A percentile compares a stretch with the other conserved stretches of the same genome.
Evolutionary conservation across 2,329 filamentous ascomycete species (phyloP).

Genomic region (Fusarium chuoi): DNA sequence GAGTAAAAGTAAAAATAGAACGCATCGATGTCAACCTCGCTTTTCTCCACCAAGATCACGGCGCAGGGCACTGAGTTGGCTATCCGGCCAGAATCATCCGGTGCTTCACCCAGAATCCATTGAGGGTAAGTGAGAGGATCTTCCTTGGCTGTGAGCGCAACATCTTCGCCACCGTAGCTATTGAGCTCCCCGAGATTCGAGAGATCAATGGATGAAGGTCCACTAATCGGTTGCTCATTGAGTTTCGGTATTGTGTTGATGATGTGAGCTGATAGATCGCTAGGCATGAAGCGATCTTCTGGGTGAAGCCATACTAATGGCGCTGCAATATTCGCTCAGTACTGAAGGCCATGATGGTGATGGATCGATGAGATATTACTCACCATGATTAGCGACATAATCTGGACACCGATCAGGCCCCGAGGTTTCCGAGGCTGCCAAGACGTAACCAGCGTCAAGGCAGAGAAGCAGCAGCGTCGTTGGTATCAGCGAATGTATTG

Average conservation of each 20-base stretch:
- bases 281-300: conserved; percentile 47
- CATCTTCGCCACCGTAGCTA: conserved; percentile 9
- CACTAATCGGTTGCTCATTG: conserved; percentile 24
- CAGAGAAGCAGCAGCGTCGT: conserved; percentile 5
- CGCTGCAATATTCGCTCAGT: conserved; percentile 29
- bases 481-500: neutral
- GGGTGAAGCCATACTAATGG: conserved; percentile 49
- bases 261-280: conserved; percentile 45
- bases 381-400: conserved; percentile 47
- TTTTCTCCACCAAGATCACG: conserved; percentile 46
- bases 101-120: conserved; percentile 45
- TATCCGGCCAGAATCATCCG: conserved; percentile 35
- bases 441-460: conserved; percentile 4
- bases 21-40: conserved; percentile 42
- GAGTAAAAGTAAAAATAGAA: conserved; percentile 52
- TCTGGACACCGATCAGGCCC: conserved; percentile 38
- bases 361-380: conserved; percentile 7
- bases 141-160: conserved; percentile 43
- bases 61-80: conserved; percentile 45
- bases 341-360: neutral
- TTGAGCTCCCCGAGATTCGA: conserved; percentile 47
- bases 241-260: conserved; percentile 44
- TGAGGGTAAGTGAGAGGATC: conserved; percentile 41
- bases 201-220: conserved; percentile 38
- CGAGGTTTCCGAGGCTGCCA: conserved; percentile 14